Base-by-base conservation (phyloP, 257 asterid species). In the Euphrasia confusa region DNA sequence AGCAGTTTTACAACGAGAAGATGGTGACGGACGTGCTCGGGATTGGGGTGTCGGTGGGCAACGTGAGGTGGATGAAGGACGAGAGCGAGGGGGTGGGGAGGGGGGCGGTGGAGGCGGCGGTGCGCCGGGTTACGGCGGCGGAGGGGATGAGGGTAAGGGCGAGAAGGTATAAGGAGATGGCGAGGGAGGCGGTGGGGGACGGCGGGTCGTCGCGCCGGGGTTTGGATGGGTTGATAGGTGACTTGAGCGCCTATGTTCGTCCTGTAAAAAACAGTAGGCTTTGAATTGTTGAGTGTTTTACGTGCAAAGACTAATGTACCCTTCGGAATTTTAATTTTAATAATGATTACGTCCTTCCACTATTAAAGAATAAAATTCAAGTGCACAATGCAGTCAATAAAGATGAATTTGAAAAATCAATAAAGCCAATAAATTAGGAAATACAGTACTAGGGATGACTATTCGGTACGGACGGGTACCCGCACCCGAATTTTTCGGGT, bases 151-250 rank as follows among this genome's bases (percentile, higher is more conserved):
- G 84, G 39, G 59, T 32, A 0, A 52, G 85, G 32, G 92, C 76
- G 0, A 68, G 7, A 39, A 12, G 32, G 1, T 70, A 54, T 10
- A 73, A 54, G 68, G 69, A 74, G 55, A 75, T 69, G 78, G 81
- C 83, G 0, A 67, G 63, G 54, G 44, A 33, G 54, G 79, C 86
- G 1, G 72, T 77, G 11, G 84, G 60, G 37, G 65, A 53, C 53
- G 88, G 82, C 1, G 85, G 88, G 8, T 81, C 88, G 2, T 84
- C 91, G 45, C 67, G 73, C 52, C 28, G 35, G n/a, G 49, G 30
- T 37, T 30, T 79, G 63, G 69, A 35, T 42, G 59, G 63, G 61
- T 66, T 84, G 61, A 54, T 81, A 0, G 30, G 71, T 11, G 92
- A 81, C 5, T 7, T 81, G 58, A 73, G 60, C 0, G 5, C 58